Evolutionary conservation across 257 asterid species (phyloP), one percentile per base, ranked within the genome.

Genomic region (Asclepias syriaca): DNA sequence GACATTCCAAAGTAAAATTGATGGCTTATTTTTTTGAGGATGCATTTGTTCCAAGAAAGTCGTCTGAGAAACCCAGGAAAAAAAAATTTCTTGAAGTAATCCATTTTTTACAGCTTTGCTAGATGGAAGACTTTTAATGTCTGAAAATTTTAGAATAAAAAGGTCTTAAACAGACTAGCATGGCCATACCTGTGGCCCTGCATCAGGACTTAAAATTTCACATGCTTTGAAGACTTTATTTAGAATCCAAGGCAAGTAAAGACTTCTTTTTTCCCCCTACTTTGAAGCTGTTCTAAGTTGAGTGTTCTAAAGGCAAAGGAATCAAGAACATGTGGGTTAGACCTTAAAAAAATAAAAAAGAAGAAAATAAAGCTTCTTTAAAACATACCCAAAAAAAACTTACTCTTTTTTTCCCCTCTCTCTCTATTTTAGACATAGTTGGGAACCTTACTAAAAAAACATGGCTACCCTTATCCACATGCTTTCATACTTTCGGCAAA

Each of bases 151-250:
- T 27, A 22, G 27, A 43, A 55, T 45, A 67, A 24, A 24, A 53
- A 65, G 72, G 72, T 53, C 27, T 21, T 19, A 34, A 48, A 68
- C 61, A 59, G 63, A 68, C 50, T 58, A 66, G 71, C 76, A 77
- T 74, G 80, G 68, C 65, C 77, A 78, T 39, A 71, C 58, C 77
- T 58, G 77, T 65, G 80, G 80, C 77, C 71, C 77, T 66, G 76
- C 77, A 65, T 65, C 70, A 76, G 78, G 74, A 75, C 69, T 37
- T 57, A 29, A 72, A 74, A 77, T 51, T 29, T 37, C 91, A 84
- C 95, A 85, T 86, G 90, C 83, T 72, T 68, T 58, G 74, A 65
- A 63, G 79, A 80, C 87, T 86, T 84, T 78, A 81, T 82, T 77
- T 77, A 82, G 87, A 82, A 88, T 86, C 90, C 90, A 83, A 88